These are phyloP conservation scores for Thelonectria blattea DNA, from an alignment of 2,329 filamentous ascomycete species.

Conservation along the genomic window DNA sequence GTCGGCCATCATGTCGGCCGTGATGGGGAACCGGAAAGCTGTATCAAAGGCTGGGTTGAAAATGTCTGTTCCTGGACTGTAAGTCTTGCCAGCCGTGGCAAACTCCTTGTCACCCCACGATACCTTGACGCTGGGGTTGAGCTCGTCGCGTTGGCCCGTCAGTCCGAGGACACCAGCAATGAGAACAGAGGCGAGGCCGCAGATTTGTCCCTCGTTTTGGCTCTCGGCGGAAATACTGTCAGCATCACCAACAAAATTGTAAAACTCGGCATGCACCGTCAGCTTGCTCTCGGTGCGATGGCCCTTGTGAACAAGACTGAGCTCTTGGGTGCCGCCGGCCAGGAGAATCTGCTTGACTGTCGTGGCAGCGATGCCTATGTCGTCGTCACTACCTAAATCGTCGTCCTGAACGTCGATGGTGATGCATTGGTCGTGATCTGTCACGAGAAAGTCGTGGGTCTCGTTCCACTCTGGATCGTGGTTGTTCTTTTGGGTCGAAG, in stretches of 20 bases:
- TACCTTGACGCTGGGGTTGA: conserved; percentile 36
- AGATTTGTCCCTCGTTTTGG: conserved; percentile 32
- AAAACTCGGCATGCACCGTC: conserved; percentile 33
- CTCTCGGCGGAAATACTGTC: conserved; percentile 25
- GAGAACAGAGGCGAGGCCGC: conserved; percentile 33
- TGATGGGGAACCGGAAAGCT: conserved; percentile 34
- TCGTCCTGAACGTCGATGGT: conserved; percentile 33
- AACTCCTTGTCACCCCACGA: conserved; percentile 35
- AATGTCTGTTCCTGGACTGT: conserved; percentile 34
- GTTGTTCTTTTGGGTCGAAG: conserved; percentile 34
- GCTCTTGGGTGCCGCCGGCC: conserved; percentile 29
- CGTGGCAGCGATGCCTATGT: conserved; percentile 31
- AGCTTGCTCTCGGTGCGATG: conserved; percentile 28
- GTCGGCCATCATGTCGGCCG: conserved; percentile 23
- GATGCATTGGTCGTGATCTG: conserved; percentile 34
- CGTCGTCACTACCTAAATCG: conserved; percentile 33
- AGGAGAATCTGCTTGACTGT: conserved; percentile 35
- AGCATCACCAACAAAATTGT: conserved; percentile 29
- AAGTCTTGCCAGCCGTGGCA: conserved; percentile 30
- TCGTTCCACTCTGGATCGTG: conserved; percentile 36
- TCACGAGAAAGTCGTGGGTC: conserved; percentile 37
- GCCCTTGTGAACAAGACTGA: conserved; percentile 30
- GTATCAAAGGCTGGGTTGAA: conserved; percentile 36
- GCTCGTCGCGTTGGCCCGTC: conserved; percentile 33
- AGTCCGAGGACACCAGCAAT: conserved; percentile 31